A percentile compares a stretch with the other conserved stretches of the same genome.
Evolutionary conservation across 805 yeast genomes (phyloP).

Genomic region (Kuraishia hungarica): DNA sequence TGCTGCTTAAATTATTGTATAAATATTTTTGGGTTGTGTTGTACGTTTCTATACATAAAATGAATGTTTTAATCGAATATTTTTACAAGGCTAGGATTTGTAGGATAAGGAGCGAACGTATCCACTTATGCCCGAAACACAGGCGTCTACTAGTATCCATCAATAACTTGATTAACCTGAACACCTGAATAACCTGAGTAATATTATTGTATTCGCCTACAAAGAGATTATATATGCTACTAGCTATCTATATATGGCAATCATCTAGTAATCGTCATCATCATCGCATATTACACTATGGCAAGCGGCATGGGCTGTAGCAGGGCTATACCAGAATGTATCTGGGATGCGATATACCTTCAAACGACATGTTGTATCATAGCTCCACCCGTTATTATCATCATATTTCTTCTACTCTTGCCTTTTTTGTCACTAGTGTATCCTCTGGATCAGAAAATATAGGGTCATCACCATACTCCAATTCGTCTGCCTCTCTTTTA

Average conservation of each 20-base stretch:
- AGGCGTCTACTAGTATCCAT: no score
- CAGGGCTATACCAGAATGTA: no score
- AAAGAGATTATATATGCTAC: neutral
- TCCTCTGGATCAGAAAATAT: neutral
- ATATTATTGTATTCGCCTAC: neutral
- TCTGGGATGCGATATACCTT: no score
- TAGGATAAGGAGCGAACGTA: no score
- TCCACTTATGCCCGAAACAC: no score
- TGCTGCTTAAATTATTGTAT: slow-evolving; percentile 34
- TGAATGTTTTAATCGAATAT: neutral
- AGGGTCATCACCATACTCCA: neutral
- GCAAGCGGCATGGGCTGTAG: no score
- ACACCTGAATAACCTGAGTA: neutral
- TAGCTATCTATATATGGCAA: neutral
- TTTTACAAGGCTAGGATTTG: no score
- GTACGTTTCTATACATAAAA: neutral
- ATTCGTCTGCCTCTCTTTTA: neutral
- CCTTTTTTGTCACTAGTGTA: neutral
- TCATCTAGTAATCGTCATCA: neutral
- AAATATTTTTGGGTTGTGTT: neutral
- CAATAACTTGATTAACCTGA: no score
- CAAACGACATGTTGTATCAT: no score
- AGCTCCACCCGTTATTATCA: neutral
- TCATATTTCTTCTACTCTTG: neutral
- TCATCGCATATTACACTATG: neutral